Evolutionary conservation across 768 basidiomycete genomes (phyloP), one percentile per base, ranked within the genome.

Genomic region (Pisolithus tinctorius): DNA sequence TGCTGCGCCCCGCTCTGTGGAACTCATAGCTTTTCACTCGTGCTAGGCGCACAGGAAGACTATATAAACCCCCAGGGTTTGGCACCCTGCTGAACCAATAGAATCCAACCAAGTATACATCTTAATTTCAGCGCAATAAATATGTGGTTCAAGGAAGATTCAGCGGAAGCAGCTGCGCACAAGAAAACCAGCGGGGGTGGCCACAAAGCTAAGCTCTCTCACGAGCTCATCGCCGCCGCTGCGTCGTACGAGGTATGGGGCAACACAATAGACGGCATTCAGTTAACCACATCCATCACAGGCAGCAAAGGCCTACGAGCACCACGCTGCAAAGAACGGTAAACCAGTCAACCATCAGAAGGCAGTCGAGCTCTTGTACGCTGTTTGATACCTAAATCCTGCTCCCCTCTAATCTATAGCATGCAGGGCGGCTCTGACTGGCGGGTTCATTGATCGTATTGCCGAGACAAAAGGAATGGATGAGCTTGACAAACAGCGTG

Each of bases 241-340:
- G 64, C 64, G 3, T 61, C 64, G 8, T 66, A 62, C 46, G 64
- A 66, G 52, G 64, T 50, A 47, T 29, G 34, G 34, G 11, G 26
- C 23, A 17, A 25, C 1, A 6, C 2, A 7, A 6, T 8, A 1
- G 16, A 14, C 4, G 6, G 9, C 13, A 39, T 4, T 29, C n/a
- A 31, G 13, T 4, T 13, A 16, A 26, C 14, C 7, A 40, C 52
- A 47, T 43, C 64, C 38, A 17, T n/a, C 25, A 14, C 26, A 68
- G 65, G 65, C 60, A 25, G 65, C 65, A 6, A 69, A 69, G 38
- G 58, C 58, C 1, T 67, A 69, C 54, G 53, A 63, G 48, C 4
- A 61, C 3, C 63, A 67, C 30, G 43, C 59, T 48, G 34, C 3
- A 8, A 11, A 9, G 16, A 39, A 57, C 1, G 59, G 67, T 7